These are phyloP conservation scores for Nitzschia palea DNA, from an alignment of 108 stramenopile species.

Conservation along the genomic window DNA sequence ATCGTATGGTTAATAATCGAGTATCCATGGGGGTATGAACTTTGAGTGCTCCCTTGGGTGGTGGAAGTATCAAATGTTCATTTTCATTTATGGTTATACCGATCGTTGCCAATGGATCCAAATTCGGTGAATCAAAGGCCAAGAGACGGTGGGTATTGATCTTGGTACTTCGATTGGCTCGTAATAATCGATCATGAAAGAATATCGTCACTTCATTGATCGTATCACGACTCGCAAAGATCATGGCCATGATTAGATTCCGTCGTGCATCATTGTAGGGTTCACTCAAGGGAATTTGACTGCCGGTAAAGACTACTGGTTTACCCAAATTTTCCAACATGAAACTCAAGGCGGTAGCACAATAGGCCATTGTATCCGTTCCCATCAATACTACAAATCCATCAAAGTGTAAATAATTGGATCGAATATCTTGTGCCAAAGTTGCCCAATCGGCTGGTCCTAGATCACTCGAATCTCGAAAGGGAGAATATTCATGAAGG, in stretches of 20 bases:
- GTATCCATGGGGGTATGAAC: conserved; percentile 90
- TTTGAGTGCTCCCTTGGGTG: conserved; percentile 73
- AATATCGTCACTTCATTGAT: conserved; percentile 94
- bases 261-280: conserved; percentile 94
- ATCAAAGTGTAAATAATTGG: conserved; percentile 88
- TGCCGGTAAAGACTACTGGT: conserved; percentile 94
- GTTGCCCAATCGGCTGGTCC: conserved; percentile 90
- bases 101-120: conserved; percentile 87
- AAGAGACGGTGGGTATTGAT: conserved; percentile 79
- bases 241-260: conserved; percentile 95
- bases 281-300: conserved; percentile 90
- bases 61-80: conserved; percentile 70
- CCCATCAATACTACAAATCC: conserved; percentile 97
- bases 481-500: conserved; percentile 74
- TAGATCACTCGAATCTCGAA: conserved; percentile 87
- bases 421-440: conserved; percentile 75
- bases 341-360: conserved; percentile 91
- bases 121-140: conserved; percentile 96
- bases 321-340: conserved; percentile 98
- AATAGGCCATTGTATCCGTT: conserved; percentile 98
- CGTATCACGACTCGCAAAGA: conserved; percentile 81
- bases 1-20: conserved; percentile 75
- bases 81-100: conserved; percentile 86
- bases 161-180: conserved; percentile 90
- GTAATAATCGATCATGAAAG: conserved; percentile 88